Conservation (phyloP, 2,329 filamentous ascomycete genomes). For the Stachybotrys elegans region DNA sequence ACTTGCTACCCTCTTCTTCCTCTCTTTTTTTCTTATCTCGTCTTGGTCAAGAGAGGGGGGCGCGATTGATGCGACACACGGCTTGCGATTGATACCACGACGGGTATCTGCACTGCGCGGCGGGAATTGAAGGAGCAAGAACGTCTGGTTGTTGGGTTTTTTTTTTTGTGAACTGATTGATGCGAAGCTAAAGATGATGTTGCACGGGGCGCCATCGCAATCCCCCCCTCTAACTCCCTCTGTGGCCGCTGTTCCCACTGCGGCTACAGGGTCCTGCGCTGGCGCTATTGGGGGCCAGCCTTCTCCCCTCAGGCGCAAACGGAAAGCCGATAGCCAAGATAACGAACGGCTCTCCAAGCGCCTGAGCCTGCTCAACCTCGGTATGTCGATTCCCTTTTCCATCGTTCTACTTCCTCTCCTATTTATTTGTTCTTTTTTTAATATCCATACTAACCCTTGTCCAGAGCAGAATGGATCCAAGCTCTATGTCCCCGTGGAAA, state of each 20-base stretch:
- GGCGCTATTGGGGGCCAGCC: too few relatives aligned
- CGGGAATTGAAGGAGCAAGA: conserved; percentile 2
- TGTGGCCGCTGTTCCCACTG: conserved; percentile 12
- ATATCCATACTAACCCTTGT: background rate
- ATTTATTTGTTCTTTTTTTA: conserved; percentile 5
- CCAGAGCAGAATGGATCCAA: conserved; percentile 58
- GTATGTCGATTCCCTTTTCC: conserved; percentile 41
- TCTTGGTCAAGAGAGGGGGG: too few relatives aligned
- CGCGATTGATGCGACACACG: too few relatives aligned
- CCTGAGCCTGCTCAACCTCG: conserved; percentile 75
- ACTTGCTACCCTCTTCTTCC: too few relatives aligned
- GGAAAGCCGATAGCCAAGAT: conserved; percentile 55
- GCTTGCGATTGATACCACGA: too few relatives aligned
- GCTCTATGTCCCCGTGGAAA: conserved; percentile 62
- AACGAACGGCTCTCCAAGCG: conserved; percentile 79
- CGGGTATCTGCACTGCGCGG: too few relatives aligned
- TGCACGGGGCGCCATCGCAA: conserved; percentile 28
- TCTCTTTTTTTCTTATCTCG: too few relatives aligned
- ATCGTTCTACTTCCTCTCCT: conserved; percentile 3
- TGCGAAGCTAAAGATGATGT: conserved; percentile 31
- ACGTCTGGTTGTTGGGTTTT: too few relatives aligned
- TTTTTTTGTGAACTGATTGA: too few relatives aligned
- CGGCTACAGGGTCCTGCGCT: too few relatives aligned
- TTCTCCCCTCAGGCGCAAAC: conserved; percentile 39
- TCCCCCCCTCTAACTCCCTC: conserved; percentile 12